These are phyloP conservation scores for Apostasia shenzhenica DNA, from an alignment of 106 monocot genomes.

Conservation along the genomic window DNA sequence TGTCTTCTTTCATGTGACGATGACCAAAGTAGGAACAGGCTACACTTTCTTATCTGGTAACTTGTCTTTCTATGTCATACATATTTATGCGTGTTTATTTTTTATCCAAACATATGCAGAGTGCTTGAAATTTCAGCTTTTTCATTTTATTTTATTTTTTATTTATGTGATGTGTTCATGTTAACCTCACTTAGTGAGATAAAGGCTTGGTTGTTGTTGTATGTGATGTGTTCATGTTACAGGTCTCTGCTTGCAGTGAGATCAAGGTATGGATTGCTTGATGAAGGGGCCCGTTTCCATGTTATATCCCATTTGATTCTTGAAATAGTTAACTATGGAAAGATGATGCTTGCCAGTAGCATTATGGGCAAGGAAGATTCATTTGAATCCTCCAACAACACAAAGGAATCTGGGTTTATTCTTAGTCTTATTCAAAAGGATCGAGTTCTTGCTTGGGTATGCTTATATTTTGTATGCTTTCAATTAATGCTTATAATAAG, in stretches of 20 bases:
- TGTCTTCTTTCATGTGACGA: conserved; percentile 77
- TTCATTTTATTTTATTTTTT: no score
- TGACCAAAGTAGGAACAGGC: conserved; percentile 80
- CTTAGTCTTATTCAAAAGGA: conserved; percentile 75
- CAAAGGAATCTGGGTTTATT: conserved; percentile 54
- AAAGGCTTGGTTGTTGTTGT: no score
- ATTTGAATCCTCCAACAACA: conserved; percentile 38
- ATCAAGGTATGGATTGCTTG: conserved; percentile 32
- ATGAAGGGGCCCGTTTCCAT: conserved; percentile 81
- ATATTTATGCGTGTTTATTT: not conserved
- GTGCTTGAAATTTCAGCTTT: no score
- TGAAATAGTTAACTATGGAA: conserved; percentile 64
- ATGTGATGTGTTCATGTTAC: not conserved
- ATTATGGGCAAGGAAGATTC: conserved; percentile 55
- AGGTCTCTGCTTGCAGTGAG: conserved; percentile 70
- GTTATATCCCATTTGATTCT: conserved; percentile 73
- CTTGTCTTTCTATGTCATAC: not conserved
- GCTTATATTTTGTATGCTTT: conserved; percentile 8
- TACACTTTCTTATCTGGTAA: conserved; percentile 92
- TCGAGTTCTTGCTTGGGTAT: conserved; percentile 60
- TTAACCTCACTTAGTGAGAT: no score
- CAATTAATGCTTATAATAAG: not conserved
- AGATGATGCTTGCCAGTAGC: conserved; percentile 65
- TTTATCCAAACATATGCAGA: no score
- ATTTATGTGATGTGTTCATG: no score